Percentiles rank a stretch among this genome's conserved stretches.
phyloP scores from a whole-genome alignment of 768 basidiomycete species.

The Scleroderma bovista region DNA sequence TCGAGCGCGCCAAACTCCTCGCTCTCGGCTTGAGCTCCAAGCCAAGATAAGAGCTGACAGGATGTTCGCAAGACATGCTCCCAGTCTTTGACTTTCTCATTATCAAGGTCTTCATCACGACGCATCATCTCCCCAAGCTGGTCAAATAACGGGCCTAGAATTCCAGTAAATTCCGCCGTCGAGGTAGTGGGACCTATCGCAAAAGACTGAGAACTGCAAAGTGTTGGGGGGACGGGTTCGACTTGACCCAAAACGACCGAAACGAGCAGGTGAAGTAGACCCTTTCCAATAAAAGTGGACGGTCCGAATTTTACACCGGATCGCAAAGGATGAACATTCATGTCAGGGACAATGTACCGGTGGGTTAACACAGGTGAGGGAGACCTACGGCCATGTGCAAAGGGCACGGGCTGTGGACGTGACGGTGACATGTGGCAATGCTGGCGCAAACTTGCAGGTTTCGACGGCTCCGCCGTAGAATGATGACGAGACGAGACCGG shows the following conservation, averaged over 20 bases:
- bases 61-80: conserved; percentile 33
- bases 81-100: conserved; percentile 33
- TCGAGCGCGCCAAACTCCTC: conserved; percentile 28
- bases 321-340: conserved; percentile 44
- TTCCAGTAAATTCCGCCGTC: conserved; percentile 37
- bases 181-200: conserved; percentile 40
- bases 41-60: conserved; percentile 44
- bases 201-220: conserved; percentile 34
- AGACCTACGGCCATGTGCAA: conserved; percentile 12
- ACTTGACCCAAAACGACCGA: conserved; percentile 27
- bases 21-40: conserved; percentile 31
- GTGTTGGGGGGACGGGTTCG: conserved; percentile 24
- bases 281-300: conserved; percentile 53
- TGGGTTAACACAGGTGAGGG: background rate
- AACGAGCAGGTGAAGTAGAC: conserved; percentile 55
- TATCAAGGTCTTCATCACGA: conserved; percentile 25
- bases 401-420: conserved; percentile 9
- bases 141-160: conserved; percentile 45
- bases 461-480: conserved; percentile 4
- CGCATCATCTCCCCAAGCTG: conserved; percentile 35
- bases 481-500: conserved; percentile 11
- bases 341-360: conserved; percentile 39
- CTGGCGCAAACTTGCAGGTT: conserved; percentile 9
- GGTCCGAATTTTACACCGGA: conserved; percentile 47
- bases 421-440: conserved; percentile 10